Evolutionary conservation across 495 filamentous ascomycete species (phyloP), one percentile per base, ranked within the genome.

Genomic region (Corynascus novoguineensis): DNA sequence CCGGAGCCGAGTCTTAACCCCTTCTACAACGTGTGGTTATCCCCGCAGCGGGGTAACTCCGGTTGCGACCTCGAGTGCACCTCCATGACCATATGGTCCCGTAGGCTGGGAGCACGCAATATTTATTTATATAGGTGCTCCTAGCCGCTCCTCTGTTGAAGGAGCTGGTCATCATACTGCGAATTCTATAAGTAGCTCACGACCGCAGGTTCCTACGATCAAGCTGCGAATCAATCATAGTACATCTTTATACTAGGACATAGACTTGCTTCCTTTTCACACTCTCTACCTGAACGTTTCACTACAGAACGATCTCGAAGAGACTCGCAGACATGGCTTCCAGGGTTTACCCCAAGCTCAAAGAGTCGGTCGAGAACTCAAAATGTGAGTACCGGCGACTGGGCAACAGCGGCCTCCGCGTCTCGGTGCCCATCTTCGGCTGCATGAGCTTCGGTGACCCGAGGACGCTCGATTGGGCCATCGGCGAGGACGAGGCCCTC

Each of bases 361-460:
- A 71, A 55, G 52, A 70, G 60, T 71, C 71, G 12, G 37, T 73
- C 14, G 66, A 67, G 27, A 60, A 53, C 38, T 69, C 72, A 56
- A 79, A 78, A 62, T 72, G 69, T 60, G 73, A 80, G 49, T 81
- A 81, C 60, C 73, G 70, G 22, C 73, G 75, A 28, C 74, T 90
- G 11, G 86, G 86, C 19, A 80, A 75, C 27, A 85, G 80, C 32
- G 86, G 86, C 45, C 80, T 90, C 21, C 82, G 78, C 53, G 73
- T 89, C 59, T 86, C 85, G 6, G 81, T 82, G 29, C 79, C 86
- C 51, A 81, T 86, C 58, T 75, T 89, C 14, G 86, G 86, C 1
- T 79, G 81, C 57, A 89, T 89, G 86, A 81, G 77, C 60, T 84
- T 81, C 52, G 86, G 86, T 14, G 72, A 73, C 25, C 55, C 69